Evolutionary conservation across 2,329 filamentous ascomycete genomes (phyloP).

Genomic region (Epichloe festucae): DNA sequence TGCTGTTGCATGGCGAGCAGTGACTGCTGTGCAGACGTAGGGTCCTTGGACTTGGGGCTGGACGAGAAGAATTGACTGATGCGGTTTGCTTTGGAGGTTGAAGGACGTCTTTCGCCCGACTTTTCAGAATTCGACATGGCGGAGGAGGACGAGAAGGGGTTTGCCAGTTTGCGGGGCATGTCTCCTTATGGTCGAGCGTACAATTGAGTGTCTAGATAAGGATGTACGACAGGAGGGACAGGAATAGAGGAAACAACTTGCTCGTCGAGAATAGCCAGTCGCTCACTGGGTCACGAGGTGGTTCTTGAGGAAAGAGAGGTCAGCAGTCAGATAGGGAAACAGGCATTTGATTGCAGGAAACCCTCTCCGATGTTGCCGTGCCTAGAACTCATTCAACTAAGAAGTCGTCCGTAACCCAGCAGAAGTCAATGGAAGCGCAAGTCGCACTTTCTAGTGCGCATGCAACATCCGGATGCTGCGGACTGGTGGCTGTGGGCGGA

Average conservation of each 20-base stretch:
- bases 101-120: constrained; percentile 42
- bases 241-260: not conserved
- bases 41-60: constrained; percentile 62
- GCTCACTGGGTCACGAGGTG: not conserved
- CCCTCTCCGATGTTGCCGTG: not conserved
- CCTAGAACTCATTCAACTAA: not conserved
- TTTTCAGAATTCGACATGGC: constrained; percentile 35
- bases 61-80: constrained; percentile 74
- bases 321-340: not conserved
- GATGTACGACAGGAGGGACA: not conserved
- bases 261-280: not conserved
- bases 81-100: constrained; percentile 58
- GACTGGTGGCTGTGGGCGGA: not conserved
- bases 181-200: constrained; percentile 17
- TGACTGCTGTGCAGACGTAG: constrained; percentile 51
- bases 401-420: not conserved
- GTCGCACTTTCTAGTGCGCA: not conserved
- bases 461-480: not conserved
- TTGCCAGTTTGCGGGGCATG: constrained; percentile 47
- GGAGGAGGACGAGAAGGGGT: constrained; percentile 41
- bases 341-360: not conserved
- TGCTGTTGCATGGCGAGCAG: constrained; percentile 53
- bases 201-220: not conserved
- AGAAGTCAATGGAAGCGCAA: not conserved
- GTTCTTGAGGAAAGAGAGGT: constrained; percentile 2